A percentile compares a stretch with the other conserved stretches of the same genome.
Evolutionary conservation across 495 filamentous ascomycete species (phyloP).

Genomic region (Aspergillus asperescens): DNA sequence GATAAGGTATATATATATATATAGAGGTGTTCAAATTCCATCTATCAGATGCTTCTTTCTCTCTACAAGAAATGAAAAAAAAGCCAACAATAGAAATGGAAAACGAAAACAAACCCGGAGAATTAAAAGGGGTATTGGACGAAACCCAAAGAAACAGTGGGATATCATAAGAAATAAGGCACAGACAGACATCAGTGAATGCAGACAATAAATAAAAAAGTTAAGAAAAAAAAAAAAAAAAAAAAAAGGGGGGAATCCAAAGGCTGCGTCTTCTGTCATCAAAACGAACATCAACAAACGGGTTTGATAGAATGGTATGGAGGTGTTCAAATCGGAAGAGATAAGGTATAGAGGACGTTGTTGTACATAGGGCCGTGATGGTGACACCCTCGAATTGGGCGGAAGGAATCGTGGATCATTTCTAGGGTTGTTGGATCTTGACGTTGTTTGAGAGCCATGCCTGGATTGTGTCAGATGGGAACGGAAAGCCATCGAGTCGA

Average conservation of each 20-base stretch:
- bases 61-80: slow-evolving; percentile 1
- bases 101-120: slow-evolving; percentile 9
- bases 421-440: slow-evolving; percentile 58
- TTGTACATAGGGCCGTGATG: slow-evolving; percentile 36
- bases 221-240: too few relatives aligned
- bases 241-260: too few relatives aligned
- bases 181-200: slow-evolving; percentile 18
- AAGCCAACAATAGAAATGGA: too few relatives aligned
- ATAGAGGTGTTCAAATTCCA: not conserved
- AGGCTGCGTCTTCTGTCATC: slow-evolving; percentile 47
- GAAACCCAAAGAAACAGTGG: slow-evolving; percentile 31
- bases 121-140: slow-evolving; percentile 27
- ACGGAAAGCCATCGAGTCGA: not conserved
- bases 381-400: slow-evolving; percentile 17
- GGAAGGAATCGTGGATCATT: slow-evolving; percentile 27
- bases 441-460: slow-evolving; percentile 93
- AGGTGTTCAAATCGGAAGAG: slow-evolving; percentile 17
- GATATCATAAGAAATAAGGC: slow-evolving; percentile 31
- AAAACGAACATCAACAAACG: slow-evolving; percentile 41
- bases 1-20: not conserved
- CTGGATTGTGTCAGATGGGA: slow-evolving; percentile 34
- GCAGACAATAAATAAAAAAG: slow-evolving; percentile 21
- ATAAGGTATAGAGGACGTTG: slow-evolving; percentile 24
- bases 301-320: slow-evolving; percentile 11
- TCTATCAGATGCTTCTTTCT: not conserved